These are phyloP conservation scores for Malassezia nana DNA, from an alignment of 1,284 basidiomycete genomes.

Conservation along the genomic window DNA sequence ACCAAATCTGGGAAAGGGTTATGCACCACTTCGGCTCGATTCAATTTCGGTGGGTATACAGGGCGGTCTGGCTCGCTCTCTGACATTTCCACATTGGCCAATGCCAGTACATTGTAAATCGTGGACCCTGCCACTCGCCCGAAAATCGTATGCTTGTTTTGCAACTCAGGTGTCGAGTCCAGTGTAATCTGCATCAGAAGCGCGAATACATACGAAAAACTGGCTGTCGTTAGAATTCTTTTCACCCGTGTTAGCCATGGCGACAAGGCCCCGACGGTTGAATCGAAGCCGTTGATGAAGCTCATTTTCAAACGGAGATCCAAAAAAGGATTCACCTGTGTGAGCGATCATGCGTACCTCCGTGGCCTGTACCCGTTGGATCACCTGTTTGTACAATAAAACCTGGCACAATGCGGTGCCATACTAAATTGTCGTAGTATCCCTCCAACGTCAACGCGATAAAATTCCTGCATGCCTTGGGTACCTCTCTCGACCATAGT, in stretches of 20 bases:
- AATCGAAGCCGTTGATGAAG: slow-evolving; percentile 77
- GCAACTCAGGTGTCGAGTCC: slow-evolving; percentile 42
- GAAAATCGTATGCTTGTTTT: slow-evolving; percentile 42
- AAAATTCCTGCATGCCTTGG: slow-evolving; percentile 86
- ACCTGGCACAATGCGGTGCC: slow-evolving; percentile 75
- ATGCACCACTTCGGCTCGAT: slow-evolving; percentile 68
- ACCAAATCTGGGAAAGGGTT: slow-evolving; percentile 91
- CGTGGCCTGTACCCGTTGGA: slow-evolving; percentile 75
- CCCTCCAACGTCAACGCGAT: slow-evolving; percentile 82
- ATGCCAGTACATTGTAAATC: slow-evolving; percentile 52
- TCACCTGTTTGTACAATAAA: slow-evolving; percentile 96
- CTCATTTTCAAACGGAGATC: slow-evolving; percentile 82
- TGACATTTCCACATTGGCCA: slow-evolving; percentile 71
- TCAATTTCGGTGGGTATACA: slow-evolving; percentile 81
- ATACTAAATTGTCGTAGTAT: slow-evolving; percentile 88
- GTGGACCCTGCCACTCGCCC: slow-evolving; percentile 35
- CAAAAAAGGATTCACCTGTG: slow-evolving; percentile 23
- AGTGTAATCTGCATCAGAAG: slow-evolving; percentile 24
- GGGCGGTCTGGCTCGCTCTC: slow-evolving; percentile 62
- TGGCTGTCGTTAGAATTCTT: slow-evolving; percentile 48
- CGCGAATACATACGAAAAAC: slow-evolving; percentile 37
- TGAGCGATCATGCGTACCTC: slow-evolving; percentile 53
- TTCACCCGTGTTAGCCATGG: slow-evolving; percentile 79
- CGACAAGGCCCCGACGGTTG: slow-evolving; percentile 75
- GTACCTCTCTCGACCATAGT: slow-evolving; percentile 89